Evolutionary conservation across 768 basidiomycete species (phyloP), one percentile per base, ranked within the genome.

Genomic region (Lactarius hatsudake): DNA sequence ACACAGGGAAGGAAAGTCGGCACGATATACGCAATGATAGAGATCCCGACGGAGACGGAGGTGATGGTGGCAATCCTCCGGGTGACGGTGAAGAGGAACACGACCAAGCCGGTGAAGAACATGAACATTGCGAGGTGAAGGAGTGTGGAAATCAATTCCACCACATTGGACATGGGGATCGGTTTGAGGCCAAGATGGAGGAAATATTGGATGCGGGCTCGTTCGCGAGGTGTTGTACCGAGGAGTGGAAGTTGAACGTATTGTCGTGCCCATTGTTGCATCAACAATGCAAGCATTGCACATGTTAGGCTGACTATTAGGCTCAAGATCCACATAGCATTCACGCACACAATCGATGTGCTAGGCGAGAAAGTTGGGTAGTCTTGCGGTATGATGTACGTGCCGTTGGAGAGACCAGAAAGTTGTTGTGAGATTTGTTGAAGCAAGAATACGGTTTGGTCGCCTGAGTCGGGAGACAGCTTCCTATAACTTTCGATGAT

Each of bases 101-200:
- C 36, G 13, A 57, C n/a, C 20, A 70, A 42, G 28, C 69, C 69
- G 18, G n/a, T 53, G 53, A 69, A 61, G 48, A 70, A 70, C 8
- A 70, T 34, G 57, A 69, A 69, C 20, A 69, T 23, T 8, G 68
- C 54, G 55, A 65, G 28, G 45, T 69, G 68, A 7, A 69, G 64
- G 34, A 69, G 64, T 23, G 60, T 43, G 32, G 60, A 55, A 4
- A 48, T 40, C 7, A 20, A 32, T 23, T 69, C 65, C 26, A 69
- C 65, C 8, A 57, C 56, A 23, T 17, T 5, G 32, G 34, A 18
- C 45, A 56, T 42, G n/a, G 55, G 12, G 34, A 45, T 66, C 15
- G 2, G n/a, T 34, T 58, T 20, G 42, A 62, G 48, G 13, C 68
- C 68, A 9, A 61, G 5, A 43, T 42, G 62, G 43, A 69, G 32